Conservation (phyloP, 148 eudicot species). For the Polygonum maritimum region DNA sequence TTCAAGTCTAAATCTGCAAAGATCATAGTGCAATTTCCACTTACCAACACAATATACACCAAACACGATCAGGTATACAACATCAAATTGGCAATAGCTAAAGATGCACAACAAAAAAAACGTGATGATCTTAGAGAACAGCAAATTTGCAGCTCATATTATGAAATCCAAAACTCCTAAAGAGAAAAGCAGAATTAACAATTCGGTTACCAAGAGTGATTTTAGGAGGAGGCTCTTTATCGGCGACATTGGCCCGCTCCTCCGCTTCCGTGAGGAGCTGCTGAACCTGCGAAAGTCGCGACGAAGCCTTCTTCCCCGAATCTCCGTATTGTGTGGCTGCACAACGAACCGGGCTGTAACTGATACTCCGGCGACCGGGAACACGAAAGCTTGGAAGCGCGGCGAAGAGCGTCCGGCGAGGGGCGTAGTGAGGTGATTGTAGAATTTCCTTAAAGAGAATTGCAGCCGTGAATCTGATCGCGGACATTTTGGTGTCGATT, state of each 20-base stretch:
- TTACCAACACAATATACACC: neutral
- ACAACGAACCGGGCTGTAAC: slow-evolving; percentile 24
- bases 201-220: slow-evolving; percentile 45
- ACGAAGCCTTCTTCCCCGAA: slow-evolving; percentile 44
- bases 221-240: slow-evolving; percentile 57
- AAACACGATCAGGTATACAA: too few species aligned
- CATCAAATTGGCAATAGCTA: neutral
- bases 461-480: slow-evolving; percentile 30
- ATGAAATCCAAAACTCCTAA: neutral
- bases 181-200: neutral
- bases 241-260: slow-evolving; percentile 51
- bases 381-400: slow-evolving; percentile 1
- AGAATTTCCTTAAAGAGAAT: slow-evolving; percentile 28
- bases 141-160: neutral
- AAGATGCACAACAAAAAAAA: neutral
- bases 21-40: neutral
- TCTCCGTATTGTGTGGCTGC: slow-evolving; percentile 34
- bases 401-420: slow-evolving; percentile 11
- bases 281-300: slow-evolving; percentile 64
- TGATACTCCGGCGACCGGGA: slow-evolving; percentile 26
- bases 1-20: neutral
- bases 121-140: neutral
- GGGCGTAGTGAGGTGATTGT: slow-evolving; percentile 17
- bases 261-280: slow-evolving; percentile 52
- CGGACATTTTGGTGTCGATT: slow-evolving; percentile 27